Evolutionary conservation across 202 grass and related monocot genomes (phyloP).

Genomic region (Schoenoplectus tabernaemontani): DNA sequence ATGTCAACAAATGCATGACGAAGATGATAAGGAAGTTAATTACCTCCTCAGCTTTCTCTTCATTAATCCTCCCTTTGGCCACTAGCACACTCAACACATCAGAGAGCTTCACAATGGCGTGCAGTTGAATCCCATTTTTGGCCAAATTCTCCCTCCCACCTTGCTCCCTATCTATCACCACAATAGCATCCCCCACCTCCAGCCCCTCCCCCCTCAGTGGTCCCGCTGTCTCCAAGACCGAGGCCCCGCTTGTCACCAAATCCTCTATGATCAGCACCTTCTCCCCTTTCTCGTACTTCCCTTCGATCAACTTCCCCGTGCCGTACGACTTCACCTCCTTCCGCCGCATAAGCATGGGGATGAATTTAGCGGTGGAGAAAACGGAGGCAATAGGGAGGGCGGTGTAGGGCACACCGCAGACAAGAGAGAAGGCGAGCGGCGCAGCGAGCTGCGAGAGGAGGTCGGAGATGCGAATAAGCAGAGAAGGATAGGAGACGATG

Average conservation of each 20-base stretch:
- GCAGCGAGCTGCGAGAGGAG: conserved; percentile 45
- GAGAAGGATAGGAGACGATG: conserved; percentile 77
- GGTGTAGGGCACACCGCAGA: conserved; percentile 92
- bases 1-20: not conserved
- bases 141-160: conserved; percentile 78
- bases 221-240: conserved; percentile 66
- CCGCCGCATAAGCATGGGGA: conserved; percentile 96
- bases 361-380: conserved; percentile 40
- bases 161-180: conserved; percentile 83
- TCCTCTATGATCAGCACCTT: conserved; percentile 79
- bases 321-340: conserved; percentile 76
- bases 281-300: conserved; percentile 38
- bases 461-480: conserved; percentile 55
- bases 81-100: conserved; percentile 63
- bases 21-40: not conserved
- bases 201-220: conserved; percentile 60
- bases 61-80: conserved; percentile 38
- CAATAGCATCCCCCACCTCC: conserved; percentile 44
- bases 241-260: conserved; percentile 79
- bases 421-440: conserved; percentile 52
- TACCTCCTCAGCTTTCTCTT: conserved; percentile 65
- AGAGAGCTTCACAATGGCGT: conserved; percentile 61
- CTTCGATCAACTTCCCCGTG: conserved; percentile 69
- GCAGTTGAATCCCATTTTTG: conserved; percentile 50
- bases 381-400: conserved; percentile 84